A percentile compares a stretch with the other conserved stretches of the same genome.
Evolutionary conservation across 192 early-diverging fungal species (phyloP).

Genomic region (Backusella westeae): DNA sequence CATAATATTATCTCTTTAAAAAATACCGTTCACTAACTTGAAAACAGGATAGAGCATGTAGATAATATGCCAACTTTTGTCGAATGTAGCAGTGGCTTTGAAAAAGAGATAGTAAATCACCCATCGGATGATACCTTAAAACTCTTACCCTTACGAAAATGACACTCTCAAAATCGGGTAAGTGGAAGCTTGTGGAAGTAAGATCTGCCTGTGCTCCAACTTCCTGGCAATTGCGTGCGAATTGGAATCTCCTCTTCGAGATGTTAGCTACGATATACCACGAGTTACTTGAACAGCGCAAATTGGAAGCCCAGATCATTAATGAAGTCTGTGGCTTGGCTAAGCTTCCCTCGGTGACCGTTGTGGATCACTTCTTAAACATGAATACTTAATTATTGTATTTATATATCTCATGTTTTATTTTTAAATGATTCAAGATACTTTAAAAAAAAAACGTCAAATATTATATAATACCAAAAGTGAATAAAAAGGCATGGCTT

Average conservation of each 20-base stretch:
- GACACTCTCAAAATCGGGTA: conserved; percentile 11
- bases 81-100: conserved; percentile 11
- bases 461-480: conserved; percentile 2
- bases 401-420: background rate
- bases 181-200: background rate
- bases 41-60: background rate
- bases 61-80: background rate
- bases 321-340: conserved; percentile 14
- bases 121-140: conserved; percentile 10
- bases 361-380: conserved; percentile 16
- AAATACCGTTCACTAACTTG: background rate
- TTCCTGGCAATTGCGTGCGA: conserved; percentile 14
- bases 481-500: background rate
- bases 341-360: conserved; percentile 6
- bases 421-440: background rate
- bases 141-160: conserved; percentile 13
- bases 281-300: conserved; percentile 11
- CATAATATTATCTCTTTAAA: background rate
- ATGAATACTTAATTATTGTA: conserved; percentile 13
- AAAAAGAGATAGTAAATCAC: conserved; percentile 4
- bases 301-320: conserved; percentile 11
- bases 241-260: conserved; percentile 15
- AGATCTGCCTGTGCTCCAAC: conserved; percentile 13
- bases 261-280: conserved; percentile 14
- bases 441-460: background rate